Evolutionary conservation across 768 basidiomycete species (phyloP).

Genomic region (Mycena rebaudengoi): DNA sequence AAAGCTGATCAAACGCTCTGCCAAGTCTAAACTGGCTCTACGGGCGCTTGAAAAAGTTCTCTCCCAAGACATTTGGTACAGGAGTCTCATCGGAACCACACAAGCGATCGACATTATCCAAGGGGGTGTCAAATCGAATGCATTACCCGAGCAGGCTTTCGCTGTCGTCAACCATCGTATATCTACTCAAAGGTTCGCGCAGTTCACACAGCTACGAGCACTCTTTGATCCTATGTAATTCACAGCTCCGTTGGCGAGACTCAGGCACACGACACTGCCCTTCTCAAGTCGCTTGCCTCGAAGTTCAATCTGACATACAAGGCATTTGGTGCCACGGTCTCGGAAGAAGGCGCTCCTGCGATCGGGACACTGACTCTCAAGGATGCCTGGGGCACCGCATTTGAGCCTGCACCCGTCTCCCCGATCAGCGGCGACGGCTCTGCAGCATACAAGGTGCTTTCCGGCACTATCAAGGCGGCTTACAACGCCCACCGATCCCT

Average conservation of each 20-base stretch:
- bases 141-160: constrained; percentile 63
- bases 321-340: constrained; percentile 46
- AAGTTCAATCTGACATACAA: constrained; percentile 49
- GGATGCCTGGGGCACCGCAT: constrained; percentile 48
- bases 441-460: constrained; percentile 43
- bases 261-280: constrained; percentile 34
- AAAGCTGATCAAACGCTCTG: constrained; percentile 43
- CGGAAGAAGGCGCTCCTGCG: constrained; percentile 13
- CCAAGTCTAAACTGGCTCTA: constrained; percentile 48
- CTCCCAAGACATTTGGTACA: constrained; percentile 31
- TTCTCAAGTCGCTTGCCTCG: constrained; percentile 44
- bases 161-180: constrained; percentile 64
- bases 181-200: constrained; percentile 46
- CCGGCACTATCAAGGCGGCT: constrained; percentile 53
- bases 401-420: constrained; percentile 61
- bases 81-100: constrained; percentile 54
- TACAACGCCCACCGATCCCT: constrained; percentile 40
- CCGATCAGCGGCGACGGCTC: constrained; percentile 31
- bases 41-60: constrained; percentile 48
- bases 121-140: constrained; percentile 61
- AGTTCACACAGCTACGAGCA: background rate
- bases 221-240: background rate
- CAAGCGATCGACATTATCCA: constrained; percentile 63
- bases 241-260: constrained; percentile 46
- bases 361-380: constrained; percentile 47